Base-by-base conservation (phyloP, 1,284 basidiomycete genomes). In the Malassezia furfur region DNA sequence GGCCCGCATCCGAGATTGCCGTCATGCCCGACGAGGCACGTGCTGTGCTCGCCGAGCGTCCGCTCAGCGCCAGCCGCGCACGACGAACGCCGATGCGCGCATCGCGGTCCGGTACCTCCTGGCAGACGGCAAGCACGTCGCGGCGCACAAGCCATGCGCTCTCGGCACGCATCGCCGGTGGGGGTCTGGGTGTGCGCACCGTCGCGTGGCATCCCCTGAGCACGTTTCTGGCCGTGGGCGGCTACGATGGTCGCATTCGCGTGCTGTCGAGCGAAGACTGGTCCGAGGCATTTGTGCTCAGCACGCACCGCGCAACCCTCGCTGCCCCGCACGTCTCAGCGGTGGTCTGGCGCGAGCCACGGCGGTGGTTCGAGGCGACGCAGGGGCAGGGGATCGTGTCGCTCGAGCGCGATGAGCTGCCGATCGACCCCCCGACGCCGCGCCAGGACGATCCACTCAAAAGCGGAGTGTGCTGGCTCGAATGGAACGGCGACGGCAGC, bases 161-260 rank as follows among this genome's bases (percentile, higher is more conserved):
- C 17, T 8, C n/a, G 14, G 21, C 46, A 5, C 47, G 43, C 21
- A 22, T 55, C 7, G 48, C 63, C 34, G 62, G 63, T 14, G 65
- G 71, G 2, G 74, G 71, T 1, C 54, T 73, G 12, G 76, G 76
- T 1, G 63, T 76, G 31, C 58, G 73, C 14, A 51, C 49, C 2
- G 64, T 76, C 3, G 45, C 57, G 6, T 77, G 76, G 76, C 66
- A 68, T 50, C 67, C 64, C 3, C 61, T 61, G 5, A 69, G 73
- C 0, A 54, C 65, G n/a, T 74, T 67, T 28, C 44, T 77, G 1
- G 71, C 74, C 1, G 46, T 76, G 0, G 76, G 72, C 3, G 75
- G 72, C 2, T 75, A 66, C 41, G 72, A 76, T 46, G 72, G 68
- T 15, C 63, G 60, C 41, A 70, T 76, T 35, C 60, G 63, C n/a